Conservation (phyloP, 768 basidiomycete species). For the Suillus decipiens region DNA sequence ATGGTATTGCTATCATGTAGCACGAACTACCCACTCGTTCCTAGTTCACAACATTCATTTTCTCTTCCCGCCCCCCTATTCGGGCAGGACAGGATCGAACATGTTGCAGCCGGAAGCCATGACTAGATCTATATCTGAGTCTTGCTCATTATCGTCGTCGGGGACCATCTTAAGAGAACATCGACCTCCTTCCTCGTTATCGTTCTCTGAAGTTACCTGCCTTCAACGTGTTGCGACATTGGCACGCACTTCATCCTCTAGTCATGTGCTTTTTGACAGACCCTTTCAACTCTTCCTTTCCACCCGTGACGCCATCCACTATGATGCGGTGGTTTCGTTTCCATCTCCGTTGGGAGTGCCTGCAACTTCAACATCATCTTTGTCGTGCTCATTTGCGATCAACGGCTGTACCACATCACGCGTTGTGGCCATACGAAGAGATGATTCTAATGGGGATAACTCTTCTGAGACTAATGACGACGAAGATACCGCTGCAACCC, state of each 20-base stretch:
- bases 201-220: not conserved
- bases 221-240: no score
- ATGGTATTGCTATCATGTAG: not conserved
- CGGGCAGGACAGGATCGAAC: not conserved
- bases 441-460: not conserved
- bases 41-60: not conserved
- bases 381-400: not conserved
- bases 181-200: not conserved
- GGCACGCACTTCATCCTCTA: not conserved
- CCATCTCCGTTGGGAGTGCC: no score
- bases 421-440: not conserved
- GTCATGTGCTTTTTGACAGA: not conserved
- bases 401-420: not conserved
- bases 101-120: not conserved
- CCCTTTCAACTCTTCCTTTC: no score
- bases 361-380: not conserved
- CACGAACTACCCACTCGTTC: not conserved
- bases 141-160: not conserved
- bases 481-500: not conserved
- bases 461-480: not conserved
- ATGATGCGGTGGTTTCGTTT: no score
- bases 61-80: not conserved
- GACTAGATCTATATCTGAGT: not conserved
- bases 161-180: not conserved
- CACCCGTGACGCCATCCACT: not conserved